Evolutionary conservation across 2,329 filamentous ascomycete species (phyloP).

Genomic region (Claviceps capensis): DNA sequence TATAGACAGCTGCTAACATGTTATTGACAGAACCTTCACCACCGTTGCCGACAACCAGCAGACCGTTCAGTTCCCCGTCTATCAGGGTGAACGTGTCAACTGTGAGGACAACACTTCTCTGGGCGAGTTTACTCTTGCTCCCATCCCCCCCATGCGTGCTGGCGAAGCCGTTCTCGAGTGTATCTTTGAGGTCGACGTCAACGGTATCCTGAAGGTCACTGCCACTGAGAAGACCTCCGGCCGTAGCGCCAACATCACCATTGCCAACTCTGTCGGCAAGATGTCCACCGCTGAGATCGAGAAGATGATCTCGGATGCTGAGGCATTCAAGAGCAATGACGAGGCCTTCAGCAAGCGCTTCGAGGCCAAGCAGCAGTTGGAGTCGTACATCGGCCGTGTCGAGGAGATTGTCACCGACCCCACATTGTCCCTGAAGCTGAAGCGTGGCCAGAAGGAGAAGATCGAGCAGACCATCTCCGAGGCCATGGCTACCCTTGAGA

Average conservation of each 20-base stretch:
- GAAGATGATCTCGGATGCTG: slow-evolving; percentile 92
- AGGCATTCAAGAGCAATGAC: slow-evolving; percentile 97
- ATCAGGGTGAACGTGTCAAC: slow-evolving; percentile 93
- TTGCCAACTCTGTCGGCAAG: slow-evolving; percentile 98
- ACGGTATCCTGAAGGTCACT: slow-evolving; percentile 99
- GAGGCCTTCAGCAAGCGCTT: slow-evolving; percentile 99
- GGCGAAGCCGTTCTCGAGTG: slow-evolving; percentile 95
- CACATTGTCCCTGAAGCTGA: slow-evolving; percentile 88
- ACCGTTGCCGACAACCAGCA: slow-evolving; percentile 68
- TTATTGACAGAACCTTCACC: slow-evolving; percentile 53
- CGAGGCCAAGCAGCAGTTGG: slow-evolving; percentile 97
- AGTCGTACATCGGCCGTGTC: slow-evolving; percentile 96
- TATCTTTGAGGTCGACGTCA: slow-evolving; percentile 99
- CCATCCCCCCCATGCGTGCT: slow-evolving; percentile 76
- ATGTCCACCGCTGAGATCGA: slow-evolving; percentile 90
- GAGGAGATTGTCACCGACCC: slow-evolving; percentile 99
- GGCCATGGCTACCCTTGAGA: slow-evolving; percentile 93
- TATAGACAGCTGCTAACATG: neutral
- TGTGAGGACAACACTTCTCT: slow-evolving; percentile 97
- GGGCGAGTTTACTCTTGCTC: slow-evolving; percentile 91
- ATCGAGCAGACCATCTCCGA: slow-evolving; percentile 95
- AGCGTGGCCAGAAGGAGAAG: slow-evolving; percentile 99
- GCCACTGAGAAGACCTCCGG: slow-evolving; percentile 98
- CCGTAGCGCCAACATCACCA: slow-evolving; percentile 97
- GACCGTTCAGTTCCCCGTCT: slow-evolving; percentile 67